phyloP scores from a whole-genome alignment of 768 basidiomycete genomes.

The Serendipita vermifera region DNA sequence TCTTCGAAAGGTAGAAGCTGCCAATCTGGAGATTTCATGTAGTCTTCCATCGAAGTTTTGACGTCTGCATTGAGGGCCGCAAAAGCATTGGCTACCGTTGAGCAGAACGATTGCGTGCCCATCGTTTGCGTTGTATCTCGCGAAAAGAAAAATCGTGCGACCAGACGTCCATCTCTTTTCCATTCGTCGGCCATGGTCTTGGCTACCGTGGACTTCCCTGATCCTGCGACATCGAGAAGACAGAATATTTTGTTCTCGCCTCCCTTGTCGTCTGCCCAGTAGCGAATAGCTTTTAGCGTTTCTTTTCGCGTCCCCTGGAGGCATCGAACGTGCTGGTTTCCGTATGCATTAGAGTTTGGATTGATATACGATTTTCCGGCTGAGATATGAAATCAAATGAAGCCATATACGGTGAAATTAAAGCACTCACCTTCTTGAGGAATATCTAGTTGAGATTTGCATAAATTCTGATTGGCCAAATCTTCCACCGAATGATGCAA shows the following conservation, averaged over 20 bases:
- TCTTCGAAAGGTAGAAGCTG: not conserved
- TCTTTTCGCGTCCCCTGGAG: not conserved
- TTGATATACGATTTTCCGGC: too few species aligned
- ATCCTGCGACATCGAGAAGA: not conserved
- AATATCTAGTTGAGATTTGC: too few species aligned
- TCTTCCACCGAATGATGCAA: too few species aligned
- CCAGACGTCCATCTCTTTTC: not conserved
- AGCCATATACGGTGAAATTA: too few species aligned
- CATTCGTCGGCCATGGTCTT: not conserved
- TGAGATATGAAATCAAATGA: too few species aligned
- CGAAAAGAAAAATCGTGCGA: not conserved
- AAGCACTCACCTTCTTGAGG: too few species aligned
- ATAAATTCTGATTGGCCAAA: too few species aligned
- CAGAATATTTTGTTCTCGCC: not conserved
- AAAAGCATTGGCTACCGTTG: not conserved
- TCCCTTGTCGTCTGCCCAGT: not conserved
- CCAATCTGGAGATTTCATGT: not conserved
- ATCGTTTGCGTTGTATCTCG: not conserved
- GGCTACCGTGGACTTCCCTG: not conserved
- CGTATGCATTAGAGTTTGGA: too few species aligned
- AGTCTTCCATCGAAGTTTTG: not conserved
- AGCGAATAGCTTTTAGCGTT: not conserved
- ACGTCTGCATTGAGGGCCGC: not conserved
- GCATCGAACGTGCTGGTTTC: too few species aligned
- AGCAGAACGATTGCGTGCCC: not conserved